phyloP scores from a whole-genome alignment of 495 filamentous ascomycete species.

The Neohortaea acidophila region DNA sequence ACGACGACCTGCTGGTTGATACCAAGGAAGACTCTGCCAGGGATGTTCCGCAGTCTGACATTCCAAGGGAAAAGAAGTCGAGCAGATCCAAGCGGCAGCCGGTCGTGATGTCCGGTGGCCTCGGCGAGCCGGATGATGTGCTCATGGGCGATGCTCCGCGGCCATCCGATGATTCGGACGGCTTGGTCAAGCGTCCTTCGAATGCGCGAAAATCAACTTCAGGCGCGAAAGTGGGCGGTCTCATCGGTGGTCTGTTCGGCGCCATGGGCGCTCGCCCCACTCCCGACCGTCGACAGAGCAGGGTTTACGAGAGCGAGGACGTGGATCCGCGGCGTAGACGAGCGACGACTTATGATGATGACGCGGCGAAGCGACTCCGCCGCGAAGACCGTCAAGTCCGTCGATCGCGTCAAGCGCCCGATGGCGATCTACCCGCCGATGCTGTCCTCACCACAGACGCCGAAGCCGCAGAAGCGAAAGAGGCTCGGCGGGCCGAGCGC shows the following conservation, averaged over 20 bases:
- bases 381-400: slow-evolving; percentile 18
- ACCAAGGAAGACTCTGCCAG: slow-evolving; percentile 26
- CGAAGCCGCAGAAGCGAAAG: slow-evolving; percentile 14
- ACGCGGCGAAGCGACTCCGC: slow-evolving; percentile 17
- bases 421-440: slow-evolving; percentile 13
- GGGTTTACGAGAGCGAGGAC: slow-evolving; percentile 18
- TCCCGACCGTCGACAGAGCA: slow-evolving; percentile 12
- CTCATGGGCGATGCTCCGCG: slow-evolving; percentile 17
- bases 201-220: slow-evolving; percentile 12
- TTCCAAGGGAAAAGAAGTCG: slow-evolving; percentile 6
- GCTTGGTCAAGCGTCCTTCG: slow-evolving; percentile 15
- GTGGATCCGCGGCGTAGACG: slow-evolving; percentile 16
- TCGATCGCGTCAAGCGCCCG: slow-evolving; percentile 10
- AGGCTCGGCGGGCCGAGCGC: slow-evolving; percentile 16
- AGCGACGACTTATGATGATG: slow-evolving; percentile 14
- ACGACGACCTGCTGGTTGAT: slow-evolving; percentile 44
- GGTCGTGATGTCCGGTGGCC: slow-evolving; percentile 17
- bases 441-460: slow-evolving; percentile 11
- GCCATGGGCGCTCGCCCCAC: slow-evolving; percentile 11
- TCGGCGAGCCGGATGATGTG: slow-evolving; percentile 15
- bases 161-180: slow-evolving; percentile 6
- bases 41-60: slow-evolving; percentile 10
- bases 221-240: slow-evolving; percentile 16
- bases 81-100: slow-evolving; percentile 16
- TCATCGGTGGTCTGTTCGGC: slow-evolving; percentile 19